Percentiles rank a stretch among this genome's conserved stretches.
phyloP scores from a whole-genome alignment of 495 filamentous ascomycete genomes.

The Penicillium robsamsonii region DNA sequence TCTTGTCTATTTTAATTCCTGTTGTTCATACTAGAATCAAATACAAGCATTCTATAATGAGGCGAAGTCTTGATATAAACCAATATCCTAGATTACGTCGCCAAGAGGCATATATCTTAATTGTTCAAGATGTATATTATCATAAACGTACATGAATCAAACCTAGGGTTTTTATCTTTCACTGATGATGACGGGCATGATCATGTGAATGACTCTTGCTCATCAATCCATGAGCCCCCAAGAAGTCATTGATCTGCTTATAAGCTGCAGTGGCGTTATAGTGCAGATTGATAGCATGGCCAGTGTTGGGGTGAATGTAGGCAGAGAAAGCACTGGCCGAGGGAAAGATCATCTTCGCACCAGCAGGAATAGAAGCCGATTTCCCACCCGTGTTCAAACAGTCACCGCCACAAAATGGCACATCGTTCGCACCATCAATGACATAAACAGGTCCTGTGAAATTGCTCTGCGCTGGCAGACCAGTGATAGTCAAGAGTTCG shows the following conservation, averaged over 20 bases:
- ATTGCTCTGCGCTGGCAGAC: constrained; percentile 23
- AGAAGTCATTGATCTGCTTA: constrained; percentile 18
- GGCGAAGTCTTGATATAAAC: too few relatives aligned
- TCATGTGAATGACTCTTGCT: neutral
- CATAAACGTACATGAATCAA: neutral
- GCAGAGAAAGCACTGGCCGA: constrained; percentile 40
- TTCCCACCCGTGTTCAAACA: constrained; percentile 39
- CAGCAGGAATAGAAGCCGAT: constrained; percentile 40
- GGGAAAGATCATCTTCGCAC: constrained; percentile 38
- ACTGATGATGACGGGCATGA: neutral
- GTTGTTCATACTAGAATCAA: too few relatives aligned
- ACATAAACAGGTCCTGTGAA: constrained; percentile 51
- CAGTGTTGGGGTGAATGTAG: constrained; percentile 48
- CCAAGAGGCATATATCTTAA: too few relatives aligned
- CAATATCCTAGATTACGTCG: too few relatives aligned
- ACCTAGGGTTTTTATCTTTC: neutral
- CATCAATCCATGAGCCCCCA: constrained; percentile 6
- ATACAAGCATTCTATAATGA: too few relatives aligned
- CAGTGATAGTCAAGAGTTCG: constrained; percentile 45
- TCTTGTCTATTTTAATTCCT: too few relatives aligned
- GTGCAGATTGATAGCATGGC: constrained; percentile 53
- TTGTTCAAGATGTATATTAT: too few relatives aligned
- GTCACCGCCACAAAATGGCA: constrained; percentile 54
- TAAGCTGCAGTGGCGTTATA: constrained; percentile 47
- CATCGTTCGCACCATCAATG: constrained; percentile 46